Evolutionary conservation across 2,329 filamentous ascomycete genomes (phyloP).

Genomic region (Alternaria sp.): DNA sequence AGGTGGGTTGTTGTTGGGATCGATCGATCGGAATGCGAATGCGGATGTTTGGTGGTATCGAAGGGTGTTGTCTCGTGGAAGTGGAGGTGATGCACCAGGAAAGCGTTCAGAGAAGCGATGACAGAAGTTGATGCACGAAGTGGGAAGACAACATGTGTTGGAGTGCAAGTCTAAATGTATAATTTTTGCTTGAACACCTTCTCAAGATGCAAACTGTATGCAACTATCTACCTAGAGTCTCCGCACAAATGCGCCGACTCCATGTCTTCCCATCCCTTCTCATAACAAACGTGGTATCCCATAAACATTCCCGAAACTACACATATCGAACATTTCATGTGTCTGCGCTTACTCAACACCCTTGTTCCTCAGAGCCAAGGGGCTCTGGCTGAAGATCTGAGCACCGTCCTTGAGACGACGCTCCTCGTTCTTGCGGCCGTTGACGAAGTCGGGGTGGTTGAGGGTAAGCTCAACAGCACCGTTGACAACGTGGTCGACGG

Average conservation of each 20-base stretch:
- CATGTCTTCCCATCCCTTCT: constrained; percentile 6
- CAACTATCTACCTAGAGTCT: constrained; percentile 9
- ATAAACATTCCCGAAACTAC: constrained; percentile 13
- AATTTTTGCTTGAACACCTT: background rate
- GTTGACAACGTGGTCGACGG: constrained; percentile 86
- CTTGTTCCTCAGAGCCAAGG: constrained; percentile 37
- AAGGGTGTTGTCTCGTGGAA: background rate
- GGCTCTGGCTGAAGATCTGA: constrained; percentile 60
- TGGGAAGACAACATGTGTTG: background rate
- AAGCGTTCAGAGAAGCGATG: background rate
- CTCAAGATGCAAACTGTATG: background rate
- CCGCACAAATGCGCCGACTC: constrained; percentile 11
- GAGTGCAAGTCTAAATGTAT: background rate
- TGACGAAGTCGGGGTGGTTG: constrained; percentile 97
- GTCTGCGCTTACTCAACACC: constrained; percentile 21
- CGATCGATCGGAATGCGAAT: background rate
- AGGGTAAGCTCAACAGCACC: constrained; percentile 90
- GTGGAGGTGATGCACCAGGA: background rate
- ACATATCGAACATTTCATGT: constrained; percentile 18
- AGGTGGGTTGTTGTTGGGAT: background rate
- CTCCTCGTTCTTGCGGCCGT: constrained; percentile 72
- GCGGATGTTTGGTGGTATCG: background rate
- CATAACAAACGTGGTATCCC: constrained; percentile 21
- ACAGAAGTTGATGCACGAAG: background rate
- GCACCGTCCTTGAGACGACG: constrained; percentile 67